Percentiles rank a stretch among this genome's conserved stretches.
Evolutionary conservation across 2,329 filamentous ascomycete genomes (phyloP).

Genomic region (Penicillium italicum): DNA sequence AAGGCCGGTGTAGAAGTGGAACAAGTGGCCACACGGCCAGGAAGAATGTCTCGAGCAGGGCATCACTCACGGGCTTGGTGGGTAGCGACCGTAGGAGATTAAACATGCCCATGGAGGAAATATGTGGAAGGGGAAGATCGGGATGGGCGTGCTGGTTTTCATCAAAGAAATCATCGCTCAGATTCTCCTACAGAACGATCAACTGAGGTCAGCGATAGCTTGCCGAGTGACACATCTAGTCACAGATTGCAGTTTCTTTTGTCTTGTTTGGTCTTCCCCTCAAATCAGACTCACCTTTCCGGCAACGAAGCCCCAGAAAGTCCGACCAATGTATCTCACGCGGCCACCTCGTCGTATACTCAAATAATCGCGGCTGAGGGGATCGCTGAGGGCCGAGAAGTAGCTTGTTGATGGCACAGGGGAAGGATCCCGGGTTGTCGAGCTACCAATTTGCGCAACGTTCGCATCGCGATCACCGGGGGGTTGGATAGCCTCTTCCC

Average conservation of each 20-base stretch:
- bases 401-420: background rate
- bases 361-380: background rate
- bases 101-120: background rate
- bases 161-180: background rate
- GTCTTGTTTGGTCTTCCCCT: background rate
- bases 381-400: background rate
- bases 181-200: background rate
- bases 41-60: background rate
- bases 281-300: background rate
- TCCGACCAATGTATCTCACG: background rate
- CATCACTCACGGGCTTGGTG: background rate
- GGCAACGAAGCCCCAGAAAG: background rate
- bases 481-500: background rate
- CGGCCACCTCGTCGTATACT: background rate
- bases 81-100: background rate
- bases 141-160: background rate
- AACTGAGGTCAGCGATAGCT: background rate
- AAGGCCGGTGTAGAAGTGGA: constrained; percentile 3
- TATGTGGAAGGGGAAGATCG: background rate
- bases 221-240: background rate
- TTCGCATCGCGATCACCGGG: background rate
- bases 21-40: background rate
- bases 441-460: background rate
- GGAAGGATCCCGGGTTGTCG: background rate
- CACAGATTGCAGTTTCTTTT: background rate